phyloP scores from a whole-genome alignment of 495 filamentous ascomycete genomes.

The Parachaetomium inaequale region DNA sequence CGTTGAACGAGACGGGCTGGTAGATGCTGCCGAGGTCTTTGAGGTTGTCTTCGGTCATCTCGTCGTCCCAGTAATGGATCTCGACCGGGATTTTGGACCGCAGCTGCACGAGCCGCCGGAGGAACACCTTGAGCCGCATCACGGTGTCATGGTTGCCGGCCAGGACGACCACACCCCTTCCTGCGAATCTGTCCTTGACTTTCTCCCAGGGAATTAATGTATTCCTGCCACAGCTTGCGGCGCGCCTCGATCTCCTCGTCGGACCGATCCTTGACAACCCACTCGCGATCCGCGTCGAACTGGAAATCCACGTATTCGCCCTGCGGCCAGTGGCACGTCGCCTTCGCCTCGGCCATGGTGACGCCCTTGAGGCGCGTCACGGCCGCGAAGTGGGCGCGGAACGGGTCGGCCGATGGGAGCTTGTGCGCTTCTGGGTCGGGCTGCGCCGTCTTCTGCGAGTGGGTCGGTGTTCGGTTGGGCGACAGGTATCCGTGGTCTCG shows the following conservation, averaged over 20 bases:
- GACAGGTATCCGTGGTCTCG: neutral
- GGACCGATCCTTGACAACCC: conserved; percentile 18
- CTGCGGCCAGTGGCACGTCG: conserved; percentile 22
- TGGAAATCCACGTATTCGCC: conserved; percentile 25
- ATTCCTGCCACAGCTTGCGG: conserved; percentile 25
- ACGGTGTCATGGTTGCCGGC: conserved; percentile 27
- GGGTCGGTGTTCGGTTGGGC: neutral
- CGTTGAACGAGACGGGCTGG: conserved; percentile 26
- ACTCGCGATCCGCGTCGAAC: conserved; percentile 18
- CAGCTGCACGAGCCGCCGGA: conserved; percentile 22
- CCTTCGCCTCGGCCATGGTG: conserved; percentile 23
- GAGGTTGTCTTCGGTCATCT: conserved; percentile 17
- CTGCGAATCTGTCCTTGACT: conserved; percentile 24
- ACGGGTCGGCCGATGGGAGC: conserved; percentile 25
- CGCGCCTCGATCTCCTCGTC: conserved; percentile 22
- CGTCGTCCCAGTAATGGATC: conserved; percentile 31
- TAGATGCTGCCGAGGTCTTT: conserved; percentile 18
- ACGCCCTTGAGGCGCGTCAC: conserved; percentile 18
- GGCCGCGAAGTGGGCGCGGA: conserved; percentile 26
- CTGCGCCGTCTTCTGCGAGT: neutral
- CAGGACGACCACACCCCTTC: conserved; percentile 30
- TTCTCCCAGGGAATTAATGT: conserved; percentile 22
- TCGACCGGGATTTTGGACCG: conserved; percentile 26
- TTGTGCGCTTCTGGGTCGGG: conserved; percentile 20
- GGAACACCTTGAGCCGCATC: conserved; percentile 25